A percentile compares a stretch with the other conserved stretches of the same genome.
Conservation (phyloP, 495 filamentous ascomycete genomes). For the Cladorrhinum samala region DNA sequence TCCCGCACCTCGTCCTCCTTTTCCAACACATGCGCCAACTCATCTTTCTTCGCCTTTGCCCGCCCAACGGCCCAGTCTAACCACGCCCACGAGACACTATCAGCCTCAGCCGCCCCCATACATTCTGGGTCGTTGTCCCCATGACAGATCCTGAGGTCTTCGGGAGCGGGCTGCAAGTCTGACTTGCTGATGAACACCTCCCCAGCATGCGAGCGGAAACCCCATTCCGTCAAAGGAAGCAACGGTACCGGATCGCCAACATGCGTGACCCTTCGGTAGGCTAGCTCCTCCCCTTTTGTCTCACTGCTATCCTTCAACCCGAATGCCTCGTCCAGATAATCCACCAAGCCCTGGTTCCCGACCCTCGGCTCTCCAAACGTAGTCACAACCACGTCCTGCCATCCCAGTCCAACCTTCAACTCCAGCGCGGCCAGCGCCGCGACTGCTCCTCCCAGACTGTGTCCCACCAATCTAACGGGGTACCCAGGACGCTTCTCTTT, state of each 20-base stretch:
- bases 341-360: constrained; percentile 66
- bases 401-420: constrained; percentile 47
- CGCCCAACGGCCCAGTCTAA: constrained; percentile 9
- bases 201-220: constrained; percentile 74
- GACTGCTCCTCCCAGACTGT: constrained; percentile 89
- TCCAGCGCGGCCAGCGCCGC: constrained; percentile 83
- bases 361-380: constrained; percentile 90
- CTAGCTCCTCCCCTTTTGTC: constrained; percentile 22
- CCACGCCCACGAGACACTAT: constrained; percentile 10
- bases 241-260: constrained; percentile 82
- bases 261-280: constrained; percentile 80
- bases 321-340: constrained; percentile 65
- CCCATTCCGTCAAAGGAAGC: constrained; percentile 80
- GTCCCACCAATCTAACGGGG: constrained; percentile 71
- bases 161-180: constrained; percentile 56
- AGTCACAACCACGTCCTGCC: constrained; percentile 63
- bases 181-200: constrained; percentile 78
- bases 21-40: constrained; percentile 11
- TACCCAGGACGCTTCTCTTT: constrained; percentile 60
- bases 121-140: constrained; percentile 68
- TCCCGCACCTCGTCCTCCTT: constrained; percentile 17
- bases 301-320: constrained; percentile 28
- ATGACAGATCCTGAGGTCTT: constrained; percentile 63
- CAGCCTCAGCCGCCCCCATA: constrained; percentile 51
- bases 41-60: not conserved